Conservation (phyloP, 1,284 basidiomycete species). For the Violaceomyces palustris region DNA sequence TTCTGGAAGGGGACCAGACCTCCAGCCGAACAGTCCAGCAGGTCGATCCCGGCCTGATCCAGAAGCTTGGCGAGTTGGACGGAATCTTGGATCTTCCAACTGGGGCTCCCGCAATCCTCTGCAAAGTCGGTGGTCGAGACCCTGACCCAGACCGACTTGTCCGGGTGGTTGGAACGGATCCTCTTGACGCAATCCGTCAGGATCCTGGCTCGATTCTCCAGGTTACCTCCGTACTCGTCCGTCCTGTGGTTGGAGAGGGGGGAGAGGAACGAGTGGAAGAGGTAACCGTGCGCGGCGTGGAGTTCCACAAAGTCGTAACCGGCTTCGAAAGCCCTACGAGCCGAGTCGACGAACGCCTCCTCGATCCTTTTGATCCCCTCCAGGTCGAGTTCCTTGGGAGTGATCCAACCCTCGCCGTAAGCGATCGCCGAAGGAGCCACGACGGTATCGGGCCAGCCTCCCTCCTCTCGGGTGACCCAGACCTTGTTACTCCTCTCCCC, state of each 20-base stretch:
- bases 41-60: slow-evolving; percentile 39
- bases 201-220: slow-evolving; percentile 41
- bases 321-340: slow-evolving; percentile 57
- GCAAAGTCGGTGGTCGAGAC: slow-evolving; percentile 44
- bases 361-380: slow-evolving; percentile 63
- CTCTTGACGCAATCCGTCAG: slow-evolving; percentile 24
- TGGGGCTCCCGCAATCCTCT: slow-evolving; percentile 25
- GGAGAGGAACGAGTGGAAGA: slow-evolving; percentile 58
- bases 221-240: slow-evolving; percentile 49
- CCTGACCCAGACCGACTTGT: slow-evolving; percentile 47
- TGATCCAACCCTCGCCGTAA: slow-evolving; percentile 58
- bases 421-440: slow-evolving; percentile 62
- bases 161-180: slow-evolving; percentile 40
- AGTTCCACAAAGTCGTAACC: slow-evolving; percentile 69
- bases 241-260: slow-evolving; percentile 47
- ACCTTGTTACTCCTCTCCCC: slow-evolving; percentile 35
- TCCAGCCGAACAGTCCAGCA: slow-evolving; percentile 43
- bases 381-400: slow-evolving; percentile 61
- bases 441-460: slow-evolving; percentile 69
- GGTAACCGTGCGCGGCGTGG: slow-evolving; percentile 59
- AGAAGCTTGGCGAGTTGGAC: slow-evolving; percentile 32
- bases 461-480: slow-evolving; percentile 40
- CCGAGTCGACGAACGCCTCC: slow-evolving; percentile 64
- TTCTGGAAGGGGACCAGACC: slow-evolving; percentile 37
- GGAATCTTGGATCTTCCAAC: slow-evolving; percentile 41